These are phyloP conservation scores for Saposhnikovia divaricata DNA, from an alignment of 129 eudicot species.

Conservation along the genomic window DNA sequence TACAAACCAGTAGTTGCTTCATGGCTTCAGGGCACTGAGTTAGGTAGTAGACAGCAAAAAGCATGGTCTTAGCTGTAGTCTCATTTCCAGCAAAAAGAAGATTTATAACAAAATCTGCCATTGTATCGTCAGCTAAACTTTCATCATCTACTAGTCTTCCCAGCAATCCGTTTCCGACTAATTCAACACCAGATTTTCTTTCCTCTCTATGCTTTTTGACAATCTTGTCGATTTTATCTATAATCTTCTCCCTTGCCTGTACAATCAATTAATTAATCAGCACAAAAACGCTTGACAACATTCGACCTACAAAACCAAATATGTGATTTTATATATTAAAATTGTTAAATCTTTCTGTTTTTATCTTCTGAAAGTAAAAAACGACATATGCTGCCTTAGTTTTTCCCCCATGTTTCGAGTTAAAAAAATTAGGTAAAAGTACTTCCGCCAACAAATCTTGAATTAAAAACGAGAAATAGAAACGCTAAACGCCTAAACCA, in stretches of 20 bases:
- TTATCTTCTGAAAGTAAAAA: too few relatives aligned
- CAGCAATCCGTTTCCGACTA: slow-evolving; percentile 36
- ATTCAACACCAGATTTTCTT: background rate
- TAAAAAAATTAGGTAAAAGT: too few relatives aligned
- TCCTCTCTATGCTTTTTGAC: slow-evolving; percentile 19
- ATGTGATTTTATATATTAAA: background rate
- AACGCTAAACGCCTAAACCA: background rate
- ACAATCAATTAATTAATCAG: background rate
- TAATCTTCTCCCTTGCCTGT: slow-evolving; percentile 69
- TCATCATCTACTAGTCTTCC: slow-evolving; percentile 58
- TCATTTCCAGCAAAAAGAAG: slow-evolving; percentile 79
- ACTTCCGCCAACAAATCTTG: too few relatives aligned
- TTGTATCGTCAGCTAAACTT: slow-evolving; percentile 51
- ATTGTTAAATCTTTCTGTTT: background rate
- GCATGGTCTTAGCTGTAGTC: slow-evolving; percentile 82
- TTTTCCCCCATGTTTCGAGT: too few relatives aligned
- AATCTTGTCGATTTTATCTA: slow-evolving; percentile 41
- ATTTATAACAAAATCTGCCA: slow-evolving; percentile 68
- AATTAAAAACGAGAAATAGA: background rate
- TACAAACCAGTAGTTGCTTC: slow-evolving; percentile 44
- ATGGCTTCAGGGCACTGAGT: slow-evolving; percentile 49
- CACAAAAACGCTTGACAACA: background rate
- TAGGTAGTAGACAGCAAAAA: slow-evolving; percentile 68
- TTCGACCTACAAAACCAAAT: background rate
- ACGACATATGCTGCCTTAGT: background rate